A percentile compares a stretch with the other conserved stretches of the same genome.
These are phyloP conservation scores for Perilla frutescens DNA, from an alignment of 257 asterid species.

Conservation along the genomic window DNA sequence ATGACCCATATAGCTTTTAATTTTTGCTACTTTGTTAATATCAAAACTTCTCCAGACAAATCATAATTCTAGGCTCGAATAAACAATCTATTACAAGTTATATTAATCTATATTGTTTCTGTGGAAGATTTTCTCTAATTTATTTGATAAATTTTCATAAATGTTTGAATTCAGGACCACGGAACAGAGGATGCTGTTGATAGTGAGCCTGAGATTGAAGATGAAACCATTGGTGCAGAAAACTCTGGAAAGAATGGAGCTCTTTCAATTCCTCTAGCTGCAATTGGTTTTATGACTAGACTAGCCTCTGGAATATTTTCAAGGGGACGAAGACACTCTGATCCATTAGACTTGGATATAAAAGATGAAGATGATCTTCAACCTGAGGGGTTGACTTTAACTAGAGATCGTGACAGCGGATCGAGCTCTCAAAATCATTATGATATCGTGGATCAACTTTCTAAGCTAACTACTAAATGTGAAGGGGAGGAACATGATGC, in stretches of 20 bases:
- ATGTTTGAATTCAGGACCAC: conserved; percentile 55
- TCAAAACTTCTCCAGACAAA: conserved; percentile 13
- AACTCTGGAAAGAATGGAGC: conserved; percentile 76
- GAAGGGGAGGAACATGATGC: conserved; percentile 50
- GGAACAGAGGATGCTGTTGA: conserved; percentile 54
- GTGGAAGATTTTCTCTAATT: conserved; percentile 24
- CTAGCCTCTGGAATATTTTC: conserved; percentile 92
- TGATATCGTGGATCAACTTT: conserved; percentile 46
- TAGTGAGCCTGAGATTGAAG: conserved; percentile 55
- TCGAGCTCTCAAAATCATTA: conserved; percentile 57
- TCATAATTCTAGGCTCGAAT: conserved; percentile 1
- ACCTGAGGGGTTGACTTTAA: conserved; percentile 45
- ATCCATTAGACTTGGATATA: conserved; percentile 49
- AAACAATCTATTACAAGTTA: conserved; percentile 18
- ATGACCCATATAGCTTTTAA: conserved; percentile 8
- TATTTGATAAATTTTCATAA: conserved; percentile 25
- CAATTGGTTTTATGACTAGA: conserved; percentile 87
- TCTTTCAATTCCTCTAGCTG: conserved; percentile 88
- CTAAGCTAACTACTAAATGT: conserved; percentile 43
- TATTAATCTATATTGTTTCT: conserved; percentile 6
- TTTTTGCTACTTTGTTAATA: neutral
- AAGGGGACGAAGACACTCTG: conserved; percentile 64
- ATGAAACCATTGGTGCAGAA: conserved; percentile 50
- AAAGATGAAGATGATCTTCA: conserved; percentile 66
- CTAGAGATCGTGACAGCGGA: conserved; percentile 46